phyloP scores from a whole-genome alignment of 2,329 filamentous ascomycete genomes.

The Cercospora berteroae region DNA sequence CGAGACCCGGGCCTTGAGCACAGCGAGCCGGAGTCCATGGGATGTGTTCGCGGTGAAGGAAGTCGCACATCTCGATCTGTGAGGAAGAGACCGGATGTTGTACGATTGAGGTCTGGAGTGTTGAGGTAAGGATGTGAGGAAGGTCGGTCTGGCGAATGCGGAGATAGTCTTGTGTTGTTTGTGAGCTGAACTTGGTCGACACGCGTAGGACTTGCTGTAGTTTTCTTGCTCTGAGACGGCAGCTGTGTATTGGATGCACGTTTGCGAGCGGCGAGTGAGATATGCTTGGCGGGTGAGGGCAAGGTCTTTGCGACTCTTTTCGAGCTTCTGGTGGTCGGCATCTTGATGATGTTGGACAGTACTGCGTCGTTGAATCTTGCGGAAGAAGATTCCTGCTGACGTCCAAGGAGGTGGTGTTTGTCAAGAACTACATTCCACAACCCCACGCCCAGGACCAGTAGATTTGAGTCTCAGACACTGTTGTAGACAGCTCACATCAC shows the following conservation, averaged over 20 bases:
- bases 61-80: conserved; percentile 1
- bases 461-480: not conserved
- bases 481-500: not conserved
- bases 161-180: not conserved
- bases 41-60: not conserved
- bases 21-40: not conserved
- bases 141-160: not conserved
- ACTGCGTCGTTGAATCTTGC: not conserved
- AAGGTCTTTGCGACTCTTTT: not conserved
- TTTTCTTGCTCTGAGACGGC: not conserved
- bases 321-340: not conserved
- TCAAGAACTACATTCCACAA: not conserved
- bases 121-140: not conserved
- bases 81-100: not conserved
- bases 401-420: not conserved
- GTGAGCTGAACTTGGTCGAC: not conserved
- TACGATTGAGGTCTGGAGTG: not conserved
- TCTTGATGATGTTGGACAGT: not conserved
- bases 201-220: not conserved
- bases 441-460: not conserved
- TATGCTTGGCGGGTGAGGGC: not conserved
- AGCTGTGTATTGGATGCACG: not conserved
- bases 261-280: not conserved
- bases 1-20: not conserved
- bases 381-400: not conserved